Base-by-base conservation (phyloP, 352 stramenopile species). In the Phytophthora fragariaefolia region DNA sequence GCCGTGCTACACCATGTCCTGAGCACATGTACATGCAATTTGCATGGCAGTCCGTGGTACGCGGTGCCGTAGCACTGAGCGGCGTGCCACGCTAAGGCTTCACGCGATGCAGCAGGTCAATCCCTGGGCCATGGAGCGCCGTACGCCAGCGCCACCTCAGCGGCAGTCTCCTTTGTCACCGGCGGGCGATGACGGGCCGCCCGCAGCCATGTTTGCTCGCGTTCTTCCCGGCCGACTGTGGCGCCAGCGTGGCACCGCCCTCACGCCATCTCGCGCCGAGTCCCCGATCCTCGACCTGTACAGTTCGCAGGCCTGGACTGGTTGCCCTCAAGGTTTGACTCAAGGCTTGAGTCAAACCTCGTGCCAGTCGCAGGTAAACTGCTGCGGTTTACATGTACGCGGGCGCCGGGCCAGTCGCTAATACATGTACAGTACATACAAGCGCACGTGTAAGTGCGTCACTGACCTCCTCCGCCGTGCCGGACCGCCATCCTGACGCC, bases 401-500 rank as follows among this genome's bases (percentile, higher is more conserved):
- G 30, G 12, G 30, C 30, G 30, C 30, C 30, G 12, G 6, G 6
- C 6, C 30, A 6, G 30, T 12, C 30, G 30, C 30, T n/a, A n/a
- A n/a, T n/a, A n/a, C n/a, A n/a, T n/a, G n/a, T n/a, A n/a, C n/a
- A n/a, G n/a, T n/a, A n/a, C n/a, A n/a, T n/a, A n/a, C n/a, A n/a
- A n/a, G n/a, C n/a, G n/a, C n/a, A n/a, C n/a, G n/a, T n/a, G n/a
- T n/a, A n/a, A n/a, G n/a, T n/a, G n/a, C n/a, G n/a, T n/a, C n/a
- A 42, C 34, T 42, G 30, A 13, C 30, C 30, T 38, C 30, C 4
- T 13, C n/a, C 38, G 38, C n/a, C 17, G 38, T 45, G 38, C 22
- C 38, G 22, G 38, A 22, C n/a, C 47, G 17, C 17, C 46, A 64
- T 38, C 46, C 53, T 69, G 62, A 59, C 62, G 53, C 54, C 46